Percentiles rank a stretch among this genome's conserved stretches.
Conservation (phyloP, 257 asterid genomes). For the Fraxinus quadrangulata region DNA sequence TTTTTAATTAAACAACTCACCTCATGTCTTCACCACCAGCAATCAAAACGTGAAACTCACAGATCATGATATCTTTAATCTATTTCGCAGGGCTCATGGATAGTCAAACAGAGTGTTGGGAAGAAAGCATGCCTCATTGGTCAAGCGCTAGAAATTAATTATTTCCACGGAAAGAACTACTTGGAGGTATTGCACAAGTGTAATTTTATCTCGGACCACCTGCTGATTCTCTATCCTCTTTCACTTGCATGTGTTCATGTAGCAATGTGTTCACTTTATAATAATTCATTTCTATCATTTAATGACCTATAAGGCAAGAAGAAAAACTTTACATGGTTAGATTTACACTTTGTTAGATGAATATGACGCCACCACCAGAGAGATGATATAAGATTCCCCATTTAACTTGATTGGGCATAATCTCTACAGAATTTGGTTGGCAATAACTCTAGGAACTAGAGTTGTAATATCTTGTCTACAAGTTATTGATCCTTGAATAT, state of each 20-base stretch:
- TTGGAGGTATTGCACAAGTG: slow-evolving; percentile 60
- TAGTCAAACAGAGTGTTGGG: slow-evolving; percentile 95
- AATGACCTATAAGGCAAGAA: not conserved
- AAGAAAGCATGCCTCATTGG: slow-evolving; percentile 91
- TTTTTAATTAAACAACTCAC: not conserved
- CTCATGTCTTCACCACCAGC: not conserved
- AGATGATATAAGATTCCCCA: not conserved
- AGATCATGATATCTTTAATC: slow-evolving; percentile 14
- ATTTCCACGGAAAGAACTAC: slow-evolving; percentile 75
- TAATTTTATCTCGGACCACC: slow-evolving; percentile 18
- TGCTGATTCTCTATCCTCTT: slow-evolving; percentile 8
- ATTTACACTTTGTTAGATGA: not conserved
- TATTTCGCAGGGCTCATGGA: slow-evolving; percentile 83
- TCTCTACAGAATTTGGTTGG: not conserved
- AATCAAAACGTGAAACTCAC: not conserved
- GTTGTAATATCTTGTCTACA: not conserved
- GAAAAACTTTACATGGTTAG: not conserved
- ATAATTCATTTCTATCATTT: slow-evolving; percentile 4
- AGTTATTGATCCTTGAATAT: not conserved
- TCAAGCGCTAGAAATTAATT: slow-evolving; percentile 76
- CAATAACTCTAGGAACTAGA: not conserved
- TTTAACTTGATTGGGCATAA: not conserved
- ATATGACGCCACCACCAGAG: not conserved
- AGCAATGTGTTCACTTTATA: not conserved
- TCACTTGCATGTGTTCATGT: slow-evolving; percentile 11